Evolutionary conservation across 106 monocot genomes (phyloP).

Genomic region (Allium fistulosum): DNA sequence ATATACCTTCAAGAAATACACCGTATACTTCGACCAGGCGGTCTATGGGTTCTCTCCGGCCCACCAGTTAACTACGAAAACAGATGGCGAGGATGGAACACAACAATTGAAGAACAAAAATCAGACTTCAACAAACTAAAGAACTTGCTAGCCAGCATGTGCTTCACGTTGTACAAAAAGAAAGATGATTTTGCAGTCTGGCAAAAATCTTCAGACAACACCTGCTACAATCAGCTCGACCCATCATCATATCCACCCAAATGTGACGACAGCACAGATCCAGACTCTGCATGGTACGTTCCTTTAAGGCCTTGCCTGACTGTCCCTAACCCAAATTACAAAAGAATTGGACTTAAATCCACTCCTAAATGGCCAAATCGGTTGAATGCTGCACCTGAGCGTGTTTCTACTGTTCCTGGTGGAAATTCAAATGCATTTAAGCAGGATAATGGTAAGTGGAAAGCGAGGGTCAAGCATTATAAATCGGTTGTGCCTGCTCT

Average conservation of each 20-base stretch:
- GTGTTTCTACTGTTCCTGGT: slow-evolving; percentile 48
- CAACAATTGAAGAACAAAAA: slow-evolving; percentile 69
- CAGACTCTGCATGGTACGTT: slow-evolving; percentile 76
- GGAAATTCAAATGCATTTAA: slow-evolving; percentile 49
- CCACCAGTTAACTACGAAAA: slow-evolving; percentile 78
- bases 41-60: slow-evolving; percentile 87
- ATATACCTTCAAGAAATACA: slow-evolving; percentile 72
- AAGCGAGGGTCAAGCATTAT: slow-evolving; percentile 57
- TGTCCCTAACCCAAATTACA: slow-evolving; percentile 29
- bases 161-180: slow-evolving; percentile 72
- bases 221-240: slow-evolving; percentile 51
- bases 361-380: slow-evolving; percentile 74
- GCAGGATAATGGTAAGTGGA: slow-evolving; percentile 74
- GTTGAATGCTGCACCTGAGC: slow-evolving; percentile 43
- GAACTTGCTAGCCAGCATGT: slow-evolving; percentile 66
- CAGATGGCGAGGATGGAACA: slow-evolving; percentile 85
- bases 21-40: slow-evolving; percentile 73
- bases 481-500: slow-evolving; percentile 50
- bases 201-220: slow-evolving; percentile 58
- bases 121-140: slow-evolving; percentile 62
- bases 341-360: slow-evolving; percentile 48
- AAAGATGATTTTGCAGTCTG: slow-evolving; percentile 83
- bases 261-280: slow-evolving; percentile 76
- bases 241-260: slow-evolving; percentile 48
- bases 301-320: slow-evolving; percentile 61